phyloP scores from a whole-genome alignment of 768 basidiomycete genomes.

The Galerina marginata region DNA sequence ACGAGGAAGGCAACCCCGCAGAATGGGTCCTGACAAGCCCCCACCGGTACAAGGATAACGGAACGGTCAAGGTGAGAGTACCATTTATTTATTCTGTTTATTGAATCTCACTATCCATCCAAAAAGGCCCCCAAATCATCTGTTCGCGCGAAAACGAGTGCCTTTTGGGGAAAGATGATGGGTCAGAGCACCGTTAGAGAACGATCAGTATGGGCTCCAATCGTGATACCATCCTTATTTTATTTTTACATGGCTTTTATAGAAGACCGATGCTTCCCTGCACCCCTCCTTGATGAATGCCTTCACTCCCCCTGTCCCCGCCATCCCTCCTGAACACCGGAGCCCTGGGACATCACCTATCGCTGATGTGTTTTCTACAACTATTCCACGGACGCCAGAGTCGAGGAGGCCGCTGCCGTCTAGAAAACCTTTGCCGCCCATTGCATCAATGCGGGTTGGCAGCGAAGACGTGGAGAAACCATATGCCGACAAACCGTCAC shows the following conservation, averaged over 20 bases:
- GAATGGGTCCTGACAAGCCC: conserved; percentile 56
- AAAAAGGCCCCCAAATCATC: conserved; percentile 60
- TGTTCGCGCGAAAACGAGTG: conserved; percentile 79
- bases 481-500: conserved; percentile 52
- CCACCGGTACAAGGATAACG: conserved; percentile 46
- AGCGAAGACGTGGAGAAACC: conserved; percentile 60
- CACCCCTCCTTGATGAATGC: conserved; percentile 45
- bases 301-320: conserved; percentile 57
- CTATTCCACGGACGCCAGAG: conserved; percentile 30
- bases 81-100: conserved; percentile 9
- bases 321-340: conserved; percentile 52
- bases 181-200: conserved; percentile 70
- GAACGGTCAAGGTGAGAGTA: conserved; percentile 54
- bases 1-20: conserved; percentile 33
- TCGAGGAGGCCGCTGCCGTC: conserved; percentile 30
- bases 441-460: conserved; percentile 45
- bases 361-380: conserved; percentile 53
- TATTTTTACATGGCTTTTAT: conserved; percentile 14
- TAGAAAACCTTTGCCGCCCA: conserved; percentile 71
- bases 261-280: conserved; percentile 61
- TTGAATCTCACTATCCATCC: conserved; percentile 7
- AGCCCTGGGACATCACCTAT: conserved; percentile 40
- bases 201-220: conserved; percentile 57
- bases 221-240: conserved; percentile 14
- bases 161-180: conserved; percentile 80